Conservation (phyloP, 108 stramenopile genomes). For the Pseudonitzschia multiseries region DNA sequence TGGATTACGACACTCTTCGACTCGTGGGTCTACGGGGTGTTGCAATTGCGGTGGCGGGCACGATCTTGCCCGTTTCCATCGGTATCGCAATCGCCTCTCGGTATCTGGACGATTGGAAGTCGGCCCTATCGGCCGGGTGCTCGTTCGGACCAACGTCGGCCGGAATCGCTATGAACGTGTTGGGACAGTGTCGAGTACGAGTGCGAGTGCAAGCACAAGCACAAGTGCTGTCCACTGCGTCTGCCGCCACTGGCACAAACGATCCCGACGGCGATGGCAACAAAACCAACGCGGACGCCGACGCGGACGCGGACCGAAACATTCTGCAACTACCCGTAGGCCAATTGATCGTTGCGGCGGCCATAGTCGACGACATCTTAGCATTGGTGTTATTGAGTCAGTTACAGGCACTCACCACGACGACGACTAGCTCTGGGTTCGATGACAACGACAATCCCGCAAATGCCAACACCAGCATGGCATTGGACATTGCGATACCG, state of each 20-base stretch:
- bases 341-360: slow-evolving; percentile 60
- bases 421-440: too few relatives aligned
- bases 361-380: slow-evolving; percentile 66
- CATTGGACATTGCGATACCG: slow-evolving; percentile 31
- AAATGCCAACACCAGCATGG: background rate
- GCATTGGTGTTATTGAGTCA: slow-evolving; percentile 49
- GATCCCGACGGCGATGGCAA: too few relatives aligned
- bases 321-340: slow-evolving; percentile 53
- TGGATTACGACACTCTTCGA: slow-evolving; percentile 60
- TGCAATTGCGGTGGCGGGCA: slow-evolving; percentile 53
- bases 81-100: slow-evolving; percentile 38
- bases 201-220: too few relatives aligned
- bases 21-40: slow-evolving; percentile 49
- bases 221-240: too few relatives aligned
- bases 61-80: slow-evolving; percentile 50
- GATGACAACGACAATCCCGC: too few relatives aligned
- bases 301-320: background rate
- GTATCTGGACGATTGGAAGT: slow-evolving; percentile 19
- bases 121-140: slow-evolving; percentile 55
- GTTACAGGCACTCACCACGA: slow-evolving; percentile 13
- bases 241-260: too few relatives aligned
- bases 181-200: slow-evolving; percentile 42
- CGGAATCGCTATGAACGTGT: slow-evolving; percentile 62
- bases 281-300: background rate
- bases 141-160: slow-evolving; percentile 59